Base-by-base conservation (phyloP, 108 stramenopile species). In the Poteriospumella lacustris region DNA sequence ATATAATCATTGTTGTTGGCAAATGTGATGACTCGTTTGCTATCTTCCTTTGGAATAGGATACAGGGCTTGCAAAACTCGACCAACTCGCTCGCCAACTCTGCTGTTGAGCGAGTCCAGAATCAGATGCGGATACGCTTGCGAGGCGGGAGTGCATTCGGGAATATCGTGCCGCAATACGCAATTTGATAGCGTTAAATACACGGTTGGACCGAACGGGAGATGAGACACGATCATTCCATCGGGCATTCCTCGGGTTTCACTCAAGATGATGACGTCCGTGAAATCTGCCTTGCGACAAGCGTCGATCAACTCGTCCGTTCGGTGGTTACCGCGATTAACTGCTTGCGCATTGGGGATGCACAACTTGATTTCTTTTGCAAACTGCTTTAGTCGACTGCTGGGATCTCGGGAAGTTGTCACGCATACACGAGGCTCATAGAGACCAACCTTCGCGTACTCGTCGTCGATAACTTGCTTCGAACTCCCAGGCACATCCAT, bases 161-260 rank as follows among this genome's bases (percentile, higher is more conserved):
- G 91, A 78, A 99, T 88, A 84, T 99, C 98, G 81, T 97, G 96
- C 1, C 98, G 87, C 77, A 99, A 77, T 0, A 97, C 96, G 15
- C 91, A 81, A 76, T 93, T 92, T 28, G 80, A 86, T 28, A 99
- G 76, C 19, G 92, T 90, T 79, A 99, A 99, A 76, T 92, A 97
- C 29, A 95, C 95, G 1, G 96, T 97, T 1, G 98, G 98, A 2
- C 98, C 98, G 58, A 95, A 83, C 34, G 98, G 98, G 73, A 99
- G 88, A 83, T 99, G 98, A 79, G 91, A 97, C 56, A 99, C 88
- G 1, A 97, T 90, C 75, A 99, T 84, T 0, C 96, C 96, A 81
- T 99, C 98, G 26, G 98, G 98, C 84, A 97, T 93, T 43, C 98
- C 98, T n/a, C 98, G 87, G 9, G 96, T 97, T 78, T 99, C 98